Evolutionary conservation across 306 rosid genomes (phyloP), one percentile per base, ranked within the genome.

Genomic region (Vigna nakashimae): DNA sequence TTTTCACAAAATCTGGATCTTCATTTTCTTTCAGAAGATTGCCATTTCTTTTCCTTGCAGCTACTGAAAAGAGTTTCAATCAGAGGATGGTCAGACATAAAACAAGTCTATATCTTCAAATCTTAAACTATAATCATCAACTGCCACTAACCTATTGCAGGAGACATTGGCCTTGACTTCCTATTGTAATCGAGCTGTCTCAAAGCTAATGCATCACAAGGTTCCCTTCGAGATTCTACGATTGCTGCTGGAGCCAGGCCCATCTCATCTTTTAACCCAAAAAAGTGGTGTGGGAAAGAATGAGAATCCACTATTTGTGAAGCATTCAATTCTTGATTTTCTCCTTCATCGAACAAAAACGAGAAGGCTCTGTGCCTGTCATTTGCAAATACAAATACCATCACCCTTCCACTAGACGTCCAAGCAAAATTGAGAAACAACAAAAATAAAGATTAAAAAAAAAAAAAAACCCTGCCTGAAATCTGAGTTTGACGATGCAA

Each of bases 211-310:
- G 88, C 79, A 76, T 92, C 93, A 53, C 83, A 84, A 40, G 90
- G 82, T 66, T 91, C 97, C 84, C 86, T 87, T 64, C 88, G 84
- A 56, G 91, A 87, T 78, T 82, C 84, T 20, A 96, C 91, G 0
- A 96, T 88, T 32, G 97, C 98, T 12, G 99, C 99, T 0, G 99
- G 94, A 84, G 99, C 96, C 50, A 96, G 91, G 56, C 99, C 99
- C 0, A 88, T 71, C 62, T 87, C 79, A 71, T 92, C 89, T 81
- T 89, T 92, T 15, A 86, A 84, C 49, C 91, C 97, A 28, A 82
- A 13, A n/a, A 88, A 96, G 86, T 88, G 99, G 77, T 91, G 94
- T 0, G 97, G 98, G 70, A 96, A 96, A 46, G 94, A 91, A 76
- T 92, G 99, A 24, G 98, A 96, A 58, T 92, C 90, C 74, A 96